A percentile compares a stretch with the other conserved stretches of the same genome.
These are phyloP conservation scores for Trichomonascus vanleenenianus DNA, from an alignment of 805 yeast genomes.

Conservation along the genomic window DNA sequence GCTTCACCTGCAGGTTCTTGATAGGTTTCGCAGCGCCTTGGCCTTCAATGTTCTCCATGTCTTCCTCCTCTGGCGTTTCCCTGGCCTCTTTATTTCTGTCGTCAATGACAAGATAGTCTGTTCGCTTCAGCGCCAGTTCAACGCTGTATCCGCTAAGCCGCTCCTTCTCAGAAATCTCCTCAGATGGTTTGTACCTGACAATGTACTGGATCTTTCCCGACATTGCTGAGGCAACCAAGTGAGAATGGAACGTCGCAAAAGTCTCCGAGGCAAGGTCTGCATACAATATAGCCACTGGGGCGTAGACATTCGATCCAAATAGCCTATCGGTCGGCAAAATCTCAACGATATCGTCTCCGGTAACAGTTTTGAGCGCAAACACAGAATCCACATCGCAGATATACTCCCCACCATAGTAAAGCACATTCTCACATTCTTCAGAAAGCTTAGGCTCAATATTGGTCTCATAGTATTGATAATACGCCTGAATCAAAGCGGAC, in stretches of 20 bases:
- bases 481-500: conserved; percentile 60
- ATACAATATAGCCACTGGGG: conserved; percentile 58
- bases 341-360: conserved; percentile 20
- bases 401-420: conserved; percentile 42
- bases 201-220: conserved; percentile 63
- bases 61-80: neutral
- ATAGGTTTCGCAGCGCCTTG: conserved; percentile 13
- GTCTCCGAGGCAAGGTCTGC: conserved; percentile 49
- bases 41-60: conserved; percentile 2
- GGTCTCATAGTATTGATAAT: conserved; percentile 44
- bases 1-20: conserved; percentile 14
- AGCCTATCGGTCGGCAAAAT: conserved; percentile 52
- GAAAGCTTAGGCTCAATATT: conserved; percentile 28
- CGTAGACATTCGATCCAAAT: conserved; percentile 40
- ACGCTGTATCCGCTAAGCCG: conserved; percentile 54
- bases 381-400: conserved; percentile 67
- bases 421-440: conserved; percentile 37
- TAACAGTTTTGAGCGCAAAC: conserved; percentile 62
- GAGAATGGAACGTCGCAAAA: conserved; percentile 50
- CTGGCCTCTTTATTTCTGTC: conserved; percentile 33
- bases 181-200: conserved; percentile 59
- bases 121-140: conserved; percentile 53
- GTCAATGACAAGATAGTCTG: conserved; percentile 59
- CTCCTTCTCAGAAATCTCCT: conserved; percentile 24
- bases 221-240: conserved; percentile 50